Percentiles rank a stretch among this genome's conserved stretches.
Conservation (phyloP, 176 grass and related monocot species). For the Eleusine coracana region DNA sequence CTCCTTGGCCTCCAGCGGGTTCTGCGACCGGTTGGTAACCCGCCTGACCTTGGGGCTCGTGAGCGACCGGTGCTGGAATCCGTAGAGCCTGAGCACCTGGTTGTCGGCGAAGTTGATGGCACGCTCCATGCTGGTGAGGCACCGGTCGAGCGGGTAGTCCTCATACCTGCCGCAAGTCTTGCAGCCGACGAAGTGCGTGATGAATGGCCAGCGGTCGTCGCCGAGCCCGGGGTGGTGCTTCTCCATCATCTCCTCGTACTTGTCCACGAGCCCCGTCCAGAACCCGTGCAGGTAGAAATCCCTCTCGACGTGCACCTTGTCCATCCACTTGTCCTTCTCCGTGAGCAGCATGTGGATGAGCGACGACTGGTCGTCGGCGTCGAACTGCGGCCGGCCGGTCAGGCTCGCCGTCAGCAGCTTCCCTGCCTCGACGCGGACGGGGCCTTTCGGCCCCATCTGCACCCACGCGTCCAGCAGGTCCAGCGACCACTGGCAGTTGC, state of each 20-base stretch:
- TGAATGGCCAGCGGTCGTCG: conserved; percentile 77
- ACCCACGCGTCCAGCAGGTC: conserved; percentile 77
- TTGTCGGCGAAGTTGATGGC: conserved; percentile 91
- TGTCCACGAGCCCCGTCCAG: conserved; percentile 72
- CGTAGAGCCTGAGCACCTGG: conserved; percentile 75
- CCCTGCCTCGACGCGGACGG: conserved; percentile 58
- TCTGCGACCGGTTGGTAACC: conserved; percentile 29
- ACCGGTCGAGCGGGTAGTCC: conserved; percentile 66
- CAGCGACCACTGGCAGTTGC: conserved; percentile 88
- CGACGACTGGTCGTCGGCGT: conserved; percentile 85
- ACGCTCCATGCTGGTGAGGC: conserved; percentile 73
- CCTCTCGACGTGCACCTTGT: conserved; percentile 69
- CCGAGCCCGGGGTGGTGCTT: conserved; percentile 78
- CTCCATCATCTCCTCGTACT: conserved; percentile 87
- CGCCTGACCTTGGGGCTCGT: conserved; percentile 51
- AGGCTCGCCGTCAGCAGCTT: conserved; percentile 54
- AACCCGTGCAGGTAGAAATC: conserved; percentile 73
- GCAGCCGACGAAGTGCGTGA: conserved; percentile 85
- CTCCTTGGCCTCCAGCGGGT: conserved; percentile 53
- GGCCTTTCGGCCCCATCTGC: conserved; percentile 61
- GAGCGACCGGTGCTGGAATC: conserved; percentile 56
- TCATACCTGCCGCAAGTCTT: conserved; percentile 62
- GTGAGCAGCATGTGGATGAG: conserved; percentile 69
- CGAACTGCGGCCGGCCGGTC: conserved; percentile 57
- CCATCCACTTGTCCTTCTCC: conserved; percentile 62